Conservation (phyloP, 1,139 yeast genomes). For the Protomyces macrosporus region DNA sequence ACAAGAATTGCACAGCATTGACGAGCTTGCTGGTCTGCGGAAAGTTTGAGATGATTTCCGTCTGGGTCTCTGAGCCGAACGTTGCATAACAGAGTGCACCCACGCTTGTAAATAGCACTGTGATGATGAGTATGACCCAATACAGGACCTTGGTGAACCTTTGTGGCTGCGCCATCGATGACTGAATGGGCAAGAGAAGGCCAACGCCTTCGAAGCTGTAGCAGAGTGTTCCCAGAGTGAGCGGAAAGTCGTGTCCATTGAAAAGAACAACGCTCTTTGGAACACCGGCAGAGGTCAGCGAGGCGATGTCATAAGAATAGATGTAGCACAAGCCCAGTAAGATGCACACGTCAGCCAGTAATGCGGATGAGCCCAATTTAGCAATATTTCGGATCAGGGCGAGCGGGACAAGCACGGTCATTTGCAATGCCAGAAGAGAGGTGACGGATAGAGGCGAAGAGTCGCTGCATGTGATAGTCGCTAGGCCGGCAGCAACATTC, state of each 20-base stretch:
- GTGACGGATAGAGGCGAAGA: constrained; percentile 8
- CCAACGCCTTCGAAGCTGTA: constrained; percentile 98
- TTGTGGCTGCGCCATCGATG: constrained; percentile 79
- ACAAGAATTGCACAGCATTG: constrained; percentile 66
- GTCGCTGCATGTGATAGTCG: constrained; percentile 38
- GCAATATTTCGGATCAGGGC: constrained; percentile 84
- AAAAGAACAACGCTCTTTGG: constrained; percentile 54
- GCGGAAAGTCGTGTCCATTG: constrained; percentile 49
- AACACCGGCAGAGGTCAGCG: constrained; percentile 52
- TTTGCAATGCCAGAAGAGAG: constrained; percentile 47
- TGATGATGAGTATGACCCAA: constrained; percentile 69
- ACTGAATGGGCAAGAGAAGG: constrained; percentile 85
- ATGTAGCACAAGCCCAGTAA: constrained; percentile 77
- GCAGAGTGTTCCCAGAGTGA: constrained; percentile 58
- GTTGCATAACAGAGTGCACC: constrained; percentile 81
- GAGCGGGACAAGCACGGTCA: constrained; percentile 68
- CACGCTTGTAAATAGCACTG: constrained; percentile 66
- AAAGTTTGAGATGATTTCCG: constrained; percentile 80
- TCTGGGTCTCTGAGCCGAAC: constrained; percentile 72
- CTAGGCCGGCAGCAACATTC: constrained; percentile 58
- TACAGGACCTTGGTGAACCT: constrained; percentile 65
- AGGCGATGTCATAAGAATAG: constrained; percentile 60
- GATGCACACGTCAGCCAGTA: constrained; percentile 82
- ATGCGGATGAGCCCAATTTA: constrained; percentile 80
- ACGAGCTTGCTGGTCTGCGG: constrained; percentile 66